Evolutionary conservation across 495 filamentous ascomycete genomes (phyloP).

Genomic region (Hypoxylon trugodes): DNA sequence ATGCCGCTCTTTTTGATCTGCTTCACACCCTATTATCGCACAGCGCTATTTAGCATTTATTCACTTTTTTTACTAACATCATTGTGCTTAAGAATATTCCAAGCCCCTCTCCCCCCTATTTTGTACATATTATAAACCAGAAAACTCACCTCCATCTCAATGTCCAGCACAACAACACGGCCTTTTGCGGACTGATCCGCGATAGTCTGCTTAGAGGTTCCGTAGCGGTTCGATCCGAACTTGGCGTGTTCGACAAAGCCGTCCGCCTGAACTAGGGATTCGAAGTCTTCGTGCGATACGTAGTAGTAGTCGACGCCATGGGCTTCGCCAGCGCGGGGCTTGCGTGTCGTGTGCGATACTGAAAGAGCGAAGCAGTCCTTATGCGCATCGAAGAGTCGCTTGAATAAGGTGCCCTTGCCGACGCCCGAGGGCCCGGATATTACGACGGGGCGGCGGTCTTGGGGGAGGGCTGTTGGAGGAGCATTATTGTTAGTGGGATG

Average conservation of each 20-base stretch:
- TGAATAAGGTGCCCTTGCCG: conserved; percentile 88
- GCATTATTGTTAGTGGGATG: conserved; percentile 5
- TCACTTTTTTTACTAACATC: too few relatives aligned
- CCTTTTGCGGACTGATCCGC: conserved; percentile 75
- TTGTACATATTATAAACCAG: neutral
- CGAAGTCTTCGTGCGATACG: conserved; percentile 72
- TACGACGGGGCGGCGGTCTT: conserved; percentile 72
- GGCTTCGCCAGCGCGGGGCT: conserved; percentile 77
- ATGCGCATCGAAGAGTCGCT: conserved; percentile 67
- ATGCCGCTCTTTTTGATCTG: conserved; percentile 84
- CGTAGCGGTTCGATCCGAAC: conserved; percentile 90
- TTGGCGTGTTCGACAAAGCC: conserved; percentile 90
- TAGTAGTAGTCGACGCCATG: conserved; percentile 87
- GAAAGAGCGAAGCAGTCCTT: conserved; percentile 83
- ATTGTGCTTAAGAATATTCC: too few relatives aligned
- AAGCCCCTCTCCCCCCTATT: too few relatives aligned
- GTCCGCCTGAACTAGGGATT: conserved; percentile 69
- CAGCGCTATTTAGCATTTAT: too few relatives aligned
- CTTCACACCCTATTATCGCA: too few relatives aligned
- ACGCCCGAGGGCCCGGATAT: conserved; percentile 87
- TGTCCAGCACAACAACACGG: conserved; percentile 77
- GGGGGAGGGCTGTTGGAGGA: conserved; percentile 42
- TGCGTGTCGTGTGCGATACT: conserved; percentile 85
- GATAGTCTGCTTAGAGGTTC: conserved; percentile 80
- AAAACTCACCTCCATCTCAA: conserved; percentile 83